These are phyloP conservation scores for Plasmopara muralis DNA, from an alignment of 352 stramenopile species.

Conservation along the genomic window DNA sequence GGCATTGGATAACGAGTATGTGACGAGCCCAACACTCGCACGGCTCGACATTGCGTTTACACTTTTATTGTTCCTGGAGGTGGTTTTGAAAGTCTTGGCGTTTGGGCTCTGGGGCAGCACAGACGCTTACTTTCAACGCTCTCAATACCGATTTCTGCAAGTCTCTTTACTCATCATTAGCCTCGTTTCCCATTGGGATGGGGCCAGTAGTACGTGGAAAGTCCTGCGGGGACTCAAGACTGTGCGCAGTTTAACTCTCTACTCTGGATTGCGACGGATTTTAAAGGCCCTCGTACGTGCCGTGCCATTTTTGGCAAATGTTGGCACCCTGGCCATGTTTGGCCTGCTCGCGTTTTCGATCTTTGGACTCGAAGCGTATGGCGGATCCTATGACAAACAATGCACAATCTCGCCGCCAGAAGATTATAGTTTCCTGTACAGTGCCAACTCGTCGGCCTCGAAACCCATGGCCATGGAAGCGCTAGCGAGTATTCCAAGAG, in stretches of 20 bases:
- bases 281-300: constrained; percentile 54
- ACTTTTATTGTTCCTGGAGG: constrained; percentile 49
- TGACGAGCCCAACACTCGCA: constrained; percentile 18
- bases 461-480: constrained; percentile 16
- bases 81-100: constrained; percentile 47
- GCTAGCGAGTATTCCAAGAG: constrained; percentile 33
- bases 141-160: constrained; percentile 45
- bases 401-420: constrained; percentile 24
- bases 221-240: constrained; percentile 65
- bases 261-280: constrained; percentile 58
- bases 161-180: constrained; percentile 38
- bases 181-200: constrained; percentile 40
- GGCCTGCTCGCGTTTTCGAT: constrained; percentile 74
- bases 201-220: constrained; percentile 27
- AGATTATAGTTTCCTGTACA: background rate
- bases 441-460: constrained; percentile 10
- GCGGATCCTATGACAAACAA: constrained; percentile 42
- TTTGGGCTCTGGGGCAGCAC: constrained; percentile 37
- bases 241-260: constrained; percentile 53
- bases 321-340: constrained; percentile 63
- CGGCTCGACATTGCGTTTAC: constrained; percentile 56
- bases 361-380: constrained; percentile 66
- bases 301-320: constrained; percentile 70
- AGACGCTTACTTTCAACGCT: constrained; percentile 48
- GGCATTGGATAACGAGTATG: constrained; percentile 49